Percentiles rank a stretch among this genome's conserved stretches.
These are phyloP conservation scores for Euclidium syriacum DNA, from an alignment of 345 rosid genomes.

Conservation along the genomic window DNA sequence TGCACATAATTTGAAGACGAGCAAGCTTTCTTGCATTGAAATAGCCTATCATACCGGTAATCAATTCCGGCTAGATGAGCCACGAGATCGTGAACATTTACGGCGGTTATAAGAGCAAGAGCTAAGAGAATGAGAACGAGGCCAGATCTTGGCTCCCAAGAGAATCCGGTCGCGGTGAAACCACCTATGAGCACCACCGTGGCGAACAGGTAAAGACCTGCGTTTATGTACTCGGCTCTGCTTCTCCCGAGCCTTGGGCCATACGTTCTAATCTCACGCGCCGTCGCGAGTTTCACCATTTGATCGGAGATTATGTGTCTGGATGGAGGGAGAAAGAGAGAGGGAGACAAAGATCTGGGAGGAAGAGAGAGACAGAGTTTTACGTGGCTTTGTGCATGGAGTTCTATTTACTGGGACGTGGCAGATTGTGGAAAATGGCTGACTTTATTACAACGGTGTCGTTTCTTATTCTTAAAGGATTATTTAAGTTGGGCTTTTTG, in stretches of 20 bases:
- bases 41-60: conserved; percentile 48
- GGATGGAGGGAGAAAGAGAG: background rate
- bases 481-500: background rate
- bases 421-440: background rate
- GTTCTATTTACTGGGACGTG: conserved; percentile 20
- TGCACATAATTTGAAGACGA: background rate
- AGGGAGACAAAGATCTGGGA: background rate
- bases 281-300: conserved; percentile 90
- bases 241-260: conserved; percentile 49
- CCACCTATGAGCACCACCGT: conserved; percentile 53
- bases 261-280: conserved; percentile 65
- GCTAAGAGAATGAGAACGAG: conserved; percentile 62
- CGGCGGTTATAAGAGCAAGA: conserved; percentile 37
- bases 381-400: conserved; percentile 56
- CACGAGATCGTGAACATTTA: conserved; percentile 63
- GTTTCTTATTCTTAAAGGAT: background rate
- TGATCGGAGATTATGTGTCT: background rate
- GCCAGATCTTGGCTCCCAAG: conserved; percentile 62
- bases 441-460: background rate
- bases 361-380: background rate
- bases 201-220: conserved; percentile 66
- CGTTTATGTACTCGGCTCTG: conserved; percentile 73
- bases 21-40: background rate
- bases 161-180: conserved; percentile 54
- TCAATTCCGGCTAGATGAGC: conserved; percentile 83